Percentiles rank a stretch among this genome's conserved stretches.
Conservation (phyloP, 2,329 filamentous ascomycete genomes). For the Paramyrothecium roridum region DNA sequence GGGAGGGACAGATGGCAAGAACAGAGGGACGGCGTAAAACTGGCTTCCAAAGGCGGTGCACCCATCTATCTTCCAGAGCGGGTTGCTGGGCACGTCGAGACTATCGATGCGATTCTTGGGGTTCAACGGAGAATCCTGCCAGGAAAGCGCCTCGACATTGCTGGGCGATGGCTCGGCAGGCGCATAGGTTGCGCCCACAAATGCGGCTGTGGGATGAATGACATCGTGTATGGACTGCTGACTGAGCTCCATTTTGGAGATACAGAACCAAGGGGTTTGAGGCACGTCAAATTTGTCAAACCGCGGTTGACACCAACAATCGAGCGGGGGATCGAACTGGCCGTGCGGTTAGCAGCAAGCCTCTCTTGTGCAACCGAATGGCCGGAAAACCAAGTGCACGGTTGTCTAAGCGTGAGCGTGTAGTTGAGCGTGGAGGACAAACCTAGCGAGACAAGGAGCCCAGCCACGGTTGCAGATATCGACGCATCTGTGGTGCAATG, state of each 20-base stretch:
- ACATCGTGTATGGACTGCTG: conserved; percentile 50
- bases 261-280: not conserved
- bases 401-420: too few species aligned
- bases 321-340: too few species aligned
- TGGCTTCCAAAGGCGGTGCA: conserved; percentile 55
- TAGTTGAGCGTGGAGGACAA: too few species aligned
- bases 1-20: conserved; percentile 41
- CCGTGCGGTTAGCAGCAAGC: too few species aligned
- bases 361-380: too few species aligned
- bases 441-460: too few species aligned
- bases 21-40: conserved; percentile 53
- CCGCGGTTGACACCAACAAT: too few species aligned
- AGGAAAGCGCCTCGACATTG: conserved; percentile 19
- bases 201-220: conserved; percentile 57
- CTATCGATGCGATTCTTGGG: conserved; percentile 60
- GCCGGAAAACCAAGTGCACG: too few species aligned
- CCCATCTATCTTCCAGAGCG: conserved; percentile 58
- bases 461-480: too few species aligned
- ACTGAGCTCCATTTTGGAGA: conserved; percentile 48
- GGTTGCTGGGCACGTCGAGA: conserved; percentile 37
- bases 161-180: not conserved
- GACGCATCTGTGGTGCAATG: not conserved
- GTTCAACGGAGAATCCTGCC: conserved; percentile 51
- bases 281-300: too few species aligned
- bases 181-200: conserved; percentile 17